phyloP scores from a whole-genome alignment of 2,329 filamentous ascomycete species.

The Colletotrichum siamense region DNA sequence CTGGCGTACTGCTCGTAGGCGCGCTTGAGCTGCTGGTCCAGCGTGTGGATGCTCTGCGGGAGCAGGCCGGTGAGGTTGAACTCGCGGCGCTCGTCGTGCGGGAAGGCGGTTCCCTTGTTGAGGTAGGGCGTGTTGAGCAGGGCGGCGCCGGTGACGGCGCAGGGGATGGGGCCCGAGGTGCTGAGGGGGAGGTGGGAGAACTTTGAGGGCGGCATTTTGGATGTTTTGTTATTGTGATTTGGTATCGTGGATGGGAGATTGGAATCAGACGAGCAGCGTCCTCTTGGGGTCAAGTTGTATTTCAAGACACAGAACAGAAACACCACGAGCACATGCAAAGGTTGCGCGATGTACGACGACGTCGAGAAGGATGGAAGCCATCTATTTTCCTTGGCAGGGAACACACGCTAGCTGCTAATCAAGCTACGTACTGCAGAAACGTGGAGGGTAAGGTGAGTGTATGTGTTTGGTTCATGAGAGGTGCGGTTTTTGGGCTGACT shows the following conservation, averaged over 20 bases:
- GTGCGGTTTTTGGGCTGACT: background rate
- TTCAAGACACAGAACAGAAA: background rate
- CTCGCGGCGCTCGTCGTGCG: constrained; percentile 67
- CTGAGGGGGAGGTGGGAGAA: constrained; percentile 38
- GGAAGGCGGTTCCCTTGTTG: constrained; percentile 86
- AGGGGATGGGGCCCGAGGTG: constrained; percentile 39
- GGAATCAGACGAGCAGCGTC: background rate
- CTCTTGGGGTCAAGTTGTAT: background rate
- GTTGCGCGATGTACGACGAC: background rate
- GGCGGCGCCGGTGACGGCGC: constrained; percentile 38
- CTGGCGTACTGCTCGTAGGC: constrained; percentile 82
- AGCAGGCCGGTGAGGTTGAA: constrained; percentile 79
- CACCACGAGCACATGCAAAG: background rate
- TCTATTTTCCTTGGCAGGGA: background rate
- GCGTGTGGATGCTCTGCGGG: constrained; percentile 73
- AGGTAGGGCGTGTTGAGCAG: constrained; percentile 47
- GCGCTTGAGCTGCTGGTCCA: constrained; percentile 77
- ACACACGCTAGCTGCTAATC: background rate
- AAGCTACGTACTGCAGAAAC: background rate
- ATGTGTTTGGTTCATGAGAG: background rate
- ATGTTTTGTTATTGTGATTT: background rate
- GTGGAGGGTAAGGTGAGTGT: background rate
- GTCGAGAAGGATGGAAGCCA: background rate
- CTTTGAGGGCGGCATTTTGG: constrained; percentile 23
- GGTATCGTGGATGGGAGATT: background rate